These are phyloP conservation scores for Solanum stenotomum DNA, from an alignment of 257 asterid genomes.

Conservation along the genomic window DNA sequence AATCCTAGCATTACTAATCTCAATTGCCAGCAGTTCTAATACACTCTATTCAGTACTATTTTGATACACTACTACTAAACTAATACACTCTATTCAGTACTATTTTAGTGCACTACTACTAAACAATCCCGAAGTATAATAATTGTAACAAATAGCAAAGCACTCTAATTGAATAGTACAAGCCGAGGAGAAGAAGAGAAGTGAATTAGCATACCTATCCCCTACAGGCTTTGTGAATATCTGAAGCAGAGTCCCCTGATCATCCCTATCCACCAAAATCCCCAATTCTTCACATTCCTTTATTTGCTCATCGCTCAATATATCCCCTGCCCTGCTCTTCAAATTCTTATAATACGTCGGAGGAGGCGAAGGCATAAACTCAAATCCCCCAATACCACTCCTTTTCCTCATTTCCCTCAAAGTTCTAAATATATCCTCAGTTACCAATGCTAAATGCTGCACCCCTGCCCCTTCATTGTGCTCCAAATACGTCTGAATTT, in stretches of 20 bases:
- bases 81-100: background rate
- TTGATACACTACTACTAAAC: background rate
- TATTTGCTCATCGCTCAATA: slow-evolving; percentile 66
- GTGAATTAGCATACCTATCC: slow-evolving; percentile 48
- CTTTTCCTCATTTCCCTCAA: slow-evolving; percentile 86
- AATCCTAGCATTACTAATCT: background rate
- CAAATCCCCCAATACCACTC: slow-evolving; percentile 77
- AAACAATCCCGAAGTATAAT: background rate
- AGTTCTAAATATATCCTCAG: slow-evolving; percentile 67
- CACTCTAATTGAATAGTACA: background rate
- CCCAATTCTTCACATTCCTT: slow-evolving; percentile 82
- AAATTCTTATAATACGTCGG: slow-evolving; percentile 69
- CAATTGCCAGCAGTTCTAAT: background rate
- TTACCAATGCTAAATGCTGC: slow-evolving; percentile 79
- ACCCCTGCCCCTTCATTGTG: slow-evolving; percentile 89
- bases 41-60: background rate
- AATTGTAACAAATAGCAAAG: background rate
- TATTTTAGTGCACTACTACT: background rate
- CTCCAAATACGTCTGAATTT: slow-evolving; percentile 91
- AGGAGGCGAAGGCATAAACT: slow-evolving; percentile 89
- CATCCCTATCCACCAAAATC: slow-evolving; percentile 89
- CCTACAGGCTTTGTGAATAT: slow-evolving; percentile 94
- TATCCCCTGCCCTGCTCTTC: slow-evolving; percentile 67
- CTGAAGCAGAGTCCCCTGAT: slow-evolving; percentile 94
- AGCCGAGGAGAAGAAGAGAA: background rate